These are phyloP conservation scores for Candida mesenterica DNA, from an alignment of 1,139 yeast species.

Conservation along the genomic window DNA sequence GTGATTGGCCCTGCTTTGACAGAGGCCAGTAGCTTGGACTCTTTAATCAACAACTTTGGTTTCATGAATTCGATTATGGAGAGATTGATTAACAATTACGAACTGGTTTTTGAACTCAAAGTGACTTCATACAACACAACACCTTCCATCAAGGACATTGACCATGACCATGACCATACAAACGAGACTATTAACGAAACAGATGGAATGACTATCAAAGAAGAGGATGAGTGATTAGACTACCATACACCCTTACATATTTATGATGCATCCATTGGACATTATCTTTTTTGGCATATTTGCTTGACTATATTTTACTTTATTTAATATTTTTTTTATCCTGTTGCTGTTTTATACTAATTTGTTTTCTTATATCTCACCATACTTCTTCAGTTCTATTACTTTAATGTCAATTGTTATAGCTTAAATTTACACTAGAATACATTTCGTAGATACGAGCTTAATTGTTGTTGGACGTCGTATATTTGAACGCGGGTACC, in stretches of 20 bases:
- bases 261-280: neutral
- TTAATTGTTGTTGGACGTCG: no score
- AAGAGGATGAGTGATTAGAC: conserved; percentile 1
- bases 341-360: neutral
- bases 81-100: conserved; percentile 45
- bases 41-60: conserved; percentile 52
- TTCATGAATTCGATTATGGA: conserved; percentile 55
- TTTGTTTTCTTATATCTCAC: neutral
- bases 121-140: conserved; percentile 1
- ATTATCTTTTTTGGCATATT: no score
- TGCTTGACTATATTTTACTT: neutral
- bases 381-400: neutral
- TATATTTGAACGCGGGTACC: no score
- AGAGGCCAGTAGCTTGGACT: conserved; percentile 53
- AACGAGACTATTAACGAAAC: conserved; percentile 4
- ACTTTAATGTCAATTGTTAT: no score
- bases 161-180: neutral
- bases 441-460: no score
- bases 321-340: neutral
- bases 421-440: no score
- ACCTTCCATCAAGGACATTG: conserved; percentile 4
- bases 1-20: conserved; percentile 65
- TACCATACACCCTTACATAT: neutral
- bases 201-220: conserved; percentile 6
- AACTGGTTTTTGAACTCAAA: conserved; percentile 31